Evolutionary conservation across 306 rosid genomes (phyloP).

Genomic region (Hippophae tibetana): DNA sequence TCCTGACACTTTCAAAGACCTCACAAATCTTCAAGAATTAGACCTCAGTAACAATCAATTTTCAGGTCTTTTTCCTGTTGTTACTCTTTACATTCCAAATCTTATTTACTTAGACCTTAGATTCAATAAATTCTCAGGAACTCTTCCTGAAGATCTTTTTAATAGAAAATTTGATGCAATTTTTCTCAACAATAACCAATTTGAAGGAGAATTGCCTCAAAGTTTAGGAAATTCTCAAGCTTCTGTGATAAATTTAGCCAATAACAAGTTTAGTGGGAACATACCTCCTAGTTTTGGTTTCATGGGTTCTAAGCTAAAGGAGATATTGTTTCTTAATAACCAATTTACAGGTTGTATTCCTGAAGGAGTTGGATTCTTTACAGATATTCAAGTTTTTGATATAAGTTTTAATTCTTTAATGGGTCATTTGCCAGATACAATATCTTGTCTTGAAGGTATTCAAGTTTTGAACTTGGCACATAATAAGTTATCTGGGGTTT

Average conservation of each 20-base stretch:
- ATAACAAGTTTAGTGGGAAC: conserved; percentile 60
- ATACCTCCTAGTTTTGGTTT: conserved; percentile 79
- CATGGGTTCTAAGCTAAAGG: conserved; percentile 58
- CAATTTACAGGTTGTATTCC: conserved; percentile 86
- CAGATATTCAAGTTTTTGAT: conserved; percentile 82
- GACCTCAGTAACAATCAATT: conserved; percentile 85
- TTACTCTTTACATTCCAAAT: conserved; percentile 47
- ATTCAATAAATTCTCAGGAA: conserved; percentile 66
- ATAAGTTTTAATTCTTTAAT: conserved; percentile 65
- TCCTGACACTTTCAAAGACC: conserved; percentile 60
- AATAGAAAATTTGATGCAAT: conserved; percentile 66
- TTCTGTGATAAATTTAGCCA: conserved; percentile 82
- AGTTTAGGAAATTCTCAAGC: conserved; percentile 85
- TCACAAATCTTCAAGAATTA: conserved; percentile 52
- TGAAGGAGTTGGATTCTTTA: conserved; percentile 78
- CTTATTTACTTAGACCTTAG: conserved; percentile 85
- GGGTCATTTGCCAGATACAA: conserved; percentile 89
- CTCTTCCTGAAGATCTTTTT: conserved; percentile 66
- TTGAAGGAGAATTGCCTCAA: conserved; percentile 74
- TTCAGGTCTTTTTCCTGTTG: conserved; percentile 69
- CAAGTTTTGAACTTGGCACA: conserved; percentile 77
- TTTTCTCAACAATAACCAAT: conserved; percentile 74
- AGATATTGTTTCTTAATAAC: conserved; percentile 79
- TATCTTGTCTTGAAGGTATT: conserved; percentile 70
- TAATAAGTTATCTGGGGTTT: conserved; percentile 79